Base-by-base conservation (phyloP, 1,284 basidiomycete genomes). In the Cryptococcus hybrid region DNA sequence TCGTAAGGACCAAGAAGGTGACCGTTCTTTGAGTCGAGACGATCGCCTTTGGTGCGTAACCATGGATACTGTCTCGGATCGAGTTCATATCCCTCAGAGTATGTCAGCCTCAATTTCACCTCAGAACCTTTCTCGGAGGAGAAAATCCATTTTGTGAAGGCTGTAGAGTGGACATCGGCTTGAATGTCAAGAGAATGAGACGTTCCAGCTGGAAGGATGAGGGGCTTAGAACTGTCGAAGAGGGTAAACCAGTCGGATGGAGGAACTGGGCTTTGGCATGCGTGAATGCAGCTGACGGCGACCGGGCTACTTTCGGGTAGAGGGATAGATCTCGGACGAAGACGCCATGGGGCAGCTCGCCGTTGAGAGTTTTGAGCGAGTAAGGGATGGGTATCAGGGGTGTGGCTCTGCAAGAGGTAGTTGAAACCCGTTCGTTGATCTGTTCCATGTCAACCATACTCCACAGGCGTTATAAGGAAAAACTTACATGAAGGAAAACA, bases 71-170 rank as follows among this genome's bases (percentile, higher is more conserved):
- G 52, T 18, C 62, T 37, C 0, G 63, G 62, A 18, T 64, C 55
- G 2, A 58, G 51, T 54, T 69, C 68, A 47, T 70, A 70, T 2
- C 62, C 66, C 52, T 70, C 68, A 7, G 68, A 67, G 37, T 70
- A 70, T 3, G 60, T 66, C 38, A 66, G 39, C 46, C 63, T 66
- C 35, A 66, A 48, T 24, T 47, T 58, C 54, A 65, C 50, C 3
- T 47, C 47, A 5, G 59, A 47, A 8, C 51, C 35, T 5, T 49
- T n/a, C 5, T 36, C 30, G 1, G 61, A 18, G 5, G 40, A 48
- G 57, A 68, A 66, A 2, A 44, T 42, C 52, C 54, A 63, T 30
- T 40, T 47, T 8, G 60, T 42, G 51, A 68, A 70, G 2, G 68
- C 68, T 8, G 68, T 70, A 3, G 66, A 70, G 48, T 70, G 66